Evolutionary conservation across 805 yeast genomes (phyloP).

Genomic region (Maudiozyma pseudohumilis): DNA sequence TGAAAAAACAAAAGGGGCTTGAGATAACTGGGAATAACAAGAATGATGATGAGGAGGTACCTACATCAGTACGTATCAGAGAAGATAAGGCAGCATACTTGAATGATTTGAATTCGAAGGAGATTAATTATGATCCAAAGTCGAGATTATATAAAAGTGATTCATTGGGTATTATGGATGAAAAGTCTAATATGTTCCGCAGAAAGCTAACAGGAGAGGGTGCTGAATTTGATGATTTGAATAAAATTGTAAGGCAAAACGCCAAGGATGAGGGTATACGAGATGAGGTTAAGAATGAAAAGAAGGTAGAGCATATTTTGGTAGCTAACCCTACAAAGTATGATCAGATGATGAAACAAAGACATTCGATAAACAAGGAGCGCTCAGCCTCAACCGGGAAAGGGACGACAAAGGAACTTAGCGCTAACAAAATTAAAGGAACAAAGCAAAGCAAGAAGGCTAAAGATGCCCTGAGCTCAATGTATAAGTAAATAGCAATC

Average conservation of each 20-base stretch:
- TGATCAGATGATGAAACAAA: constrained; percentile 18
- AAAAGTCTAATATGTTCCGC: constrained; percentile 40
- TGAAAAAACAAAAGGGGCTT: constrained; percentile 12
- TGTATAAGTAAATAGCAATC: constrained; percentile 21
- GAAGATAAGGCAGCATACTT: constrained; percentile 70
- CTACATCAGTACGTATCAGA: constrained; percentile 44
- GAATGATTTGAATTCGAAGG: constrained; percentile 38
- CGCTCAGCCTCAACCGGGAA: not conserved
- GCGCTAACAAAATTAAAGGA: constrained; percentile 16
- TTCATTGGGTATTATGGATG: constrained; percentile 27
- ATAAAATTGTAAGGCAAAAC: constrained; percentile 40
- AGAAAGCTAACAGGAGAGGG: constrained; percentile 51
- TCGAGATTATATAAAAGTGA: constrained; percentile 34
- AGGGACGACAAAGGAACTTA: not conserved
- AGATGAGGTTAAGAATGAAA: constrained; percentile 19
- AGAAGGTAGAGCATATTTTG: constrained; percentile 23
- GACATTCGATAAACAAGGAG: constrained; percentile 3
- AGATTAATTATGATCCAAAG: constrained; percentile 44
- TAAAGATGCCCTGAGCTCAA: constrained; percentile 11
- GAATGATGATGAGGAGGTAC: constrained; percentile 11
- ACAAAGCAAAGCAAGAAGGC: constrained; percentile 14
- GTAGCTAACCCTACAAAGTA: constrained; percentile 30
- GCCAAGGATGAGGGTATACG: constrained; percentile 24
- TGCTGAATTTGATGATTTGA: constrained; percentile 38
- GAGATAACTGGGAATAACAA: too few species aligned